phyloP scores from a whole-genome alignment of 2,329 filamentous ascomycete species.

The Penicillium hordei region DNA sequence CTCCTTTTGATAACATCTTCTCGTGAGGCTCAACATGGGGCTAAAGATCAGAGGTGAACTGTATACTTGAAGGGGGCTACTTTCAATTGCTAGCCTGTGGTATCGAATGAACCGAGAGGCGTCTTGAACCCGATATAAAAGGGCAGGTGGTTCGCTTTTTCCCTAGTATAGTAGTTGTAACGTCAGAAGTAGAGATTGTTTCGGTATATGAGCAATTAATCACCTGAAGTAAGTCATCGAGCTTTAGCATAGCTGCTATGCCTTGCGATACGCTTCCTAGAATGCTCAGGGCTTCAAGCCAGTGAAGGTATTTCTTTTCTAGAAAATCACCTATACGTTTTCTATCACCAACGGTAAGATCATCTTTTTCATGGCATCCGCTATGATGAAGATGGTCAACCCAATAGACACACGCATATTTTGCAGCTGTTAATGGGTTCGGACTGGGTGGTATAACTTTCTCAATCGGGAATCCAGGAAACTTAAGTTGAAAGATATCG shows the following conservation, averaged over 20 bases:
- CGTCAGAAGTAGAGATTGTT: too few relatives aligned
- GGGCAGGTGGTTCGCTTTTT: too few relatives aligned
- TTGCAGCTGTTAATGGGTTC: conserved; percentile 30
- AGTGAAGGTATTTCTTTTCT: conserved; percentile 26
- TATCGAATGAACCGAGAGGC: conserved; percentile 28
- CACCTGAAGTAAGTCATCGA: conserved; percentile 19
- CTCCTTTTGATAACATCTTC: not conserved
- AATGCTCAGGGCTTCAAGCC: conserved; percentile 33
- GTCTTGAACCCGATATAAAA: conserved; percentile 21
- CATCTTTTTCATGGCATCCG: too few relatives aligned
- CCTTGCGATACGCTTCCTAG: conserved; percentile 19
- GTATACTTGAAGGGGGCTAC: conserved; percentile 31
- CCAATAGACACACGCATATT: conserved; percentile 41
- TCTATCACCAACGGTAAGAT: not conserved
- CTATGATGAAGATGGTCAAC: conserved; percentile 30
- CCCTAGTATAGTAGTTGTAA: too few relatives aligned
- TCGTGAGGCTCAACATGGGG: conserved; percentile 13
- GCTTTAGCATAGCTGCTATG: conserved; percentile 5
- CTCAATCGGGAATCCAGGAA: too few relatives aligned
- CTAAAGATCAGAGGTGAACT: conserved; percentile 29
- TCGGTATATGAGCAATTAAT: not conserved
- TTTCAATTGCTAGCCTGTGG: conserved; percentile 25
- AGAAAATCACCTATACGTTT: conserved; percentile 19
- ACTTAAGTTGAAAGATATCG: too few relatives aligned
- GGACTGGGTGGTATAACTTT: not conserved